These are phyloP conservation scores for Pseudogymnoascus sp. DNA, from an alignment of 2,329 filamentous ascomycete genomes.

Conservation along the genomic window DNA sequence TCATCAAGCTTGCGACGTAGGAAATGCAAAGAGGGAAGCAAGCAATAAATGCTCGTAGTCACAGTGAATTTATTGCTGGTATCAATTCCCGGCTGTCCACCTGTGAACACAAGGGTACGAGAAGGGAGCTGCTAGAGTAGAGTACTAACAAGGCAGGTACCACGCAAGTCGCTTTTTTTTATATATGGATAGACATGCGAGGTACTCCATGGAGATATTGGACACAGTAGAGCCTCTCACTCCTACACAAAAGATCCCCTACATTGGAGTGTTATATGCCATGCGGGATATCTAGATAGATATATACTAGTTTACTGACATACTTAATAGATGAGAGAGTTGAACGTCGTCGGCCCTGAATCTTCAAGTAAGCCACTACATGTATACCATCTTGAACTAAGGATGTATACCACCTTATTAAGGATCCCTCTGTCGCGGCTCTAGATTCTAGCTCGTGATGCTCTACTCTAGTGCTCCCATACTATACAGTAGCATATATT, in stretches of 20 bases:
- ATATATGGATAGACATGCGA: background rate
- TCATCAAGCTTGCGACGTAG: background rate
- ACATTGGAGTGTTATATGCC: background rate
- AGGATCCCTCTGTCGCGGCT: too few species aligned
- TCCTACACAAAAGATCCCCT: background rate
- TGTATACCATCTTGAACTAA: background rate
- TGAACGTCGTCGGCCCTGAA: background rate
- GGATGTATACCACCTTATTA: background rate
- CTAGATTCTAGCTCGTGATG: too few species aligned
- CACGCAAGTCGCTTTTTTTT: background rate
- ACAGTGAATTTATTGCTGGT: background rate
- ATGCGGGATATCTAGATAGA: too few species aligned
- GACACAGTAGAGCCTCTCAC: background rate
- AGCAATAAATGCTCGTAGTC: background rate
- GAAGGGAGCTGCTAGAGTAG: background rate
- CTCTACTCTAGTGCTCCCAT: background rate
- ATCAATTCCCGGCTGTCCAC: background rate
- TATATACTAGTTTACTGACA: background rate
- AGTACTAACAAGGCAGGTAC: background rate
- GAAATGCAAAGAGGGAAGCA: too few species aligned
- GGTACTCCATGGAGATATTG: background rate
- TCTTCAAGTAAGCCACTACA: background rate
- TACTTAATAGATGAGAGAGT: background rate
- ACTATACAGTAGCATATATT: background rate
- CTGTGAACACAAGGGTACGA: background rate